A percentile compares a stretch with the other conserved stretches of the same genome.
Evolutionary conservation across 805 yeast species (phyloP).

Genomic region (Vanderwaltozyma verrucispora): DNA sequence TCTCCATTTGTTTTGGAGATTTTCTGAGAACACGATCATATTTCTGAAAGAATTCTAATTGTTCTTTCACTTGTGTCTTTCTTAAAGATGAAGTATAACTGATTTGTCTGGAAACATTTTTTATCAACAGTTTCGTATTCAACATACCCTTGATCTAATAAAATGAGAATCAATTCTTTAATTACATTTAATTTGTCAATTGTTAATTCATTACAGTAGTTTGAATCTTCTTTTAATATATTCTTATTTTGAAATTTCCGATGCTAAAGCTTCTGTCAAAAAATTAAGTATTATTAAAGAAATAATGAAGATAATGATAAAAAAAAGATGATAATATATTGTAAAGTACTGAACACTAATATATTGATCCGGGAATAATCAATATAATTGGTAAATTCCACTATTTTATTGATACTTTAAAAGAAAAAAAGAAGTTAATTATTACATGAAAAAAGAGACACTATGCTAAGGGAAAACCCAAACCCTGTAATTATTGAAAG

Average conservation of each 20-base stretch:
- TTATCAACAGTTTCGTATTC: background rate
- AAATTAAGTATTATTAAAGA: no score
- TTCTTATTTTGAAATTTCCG: background rate
- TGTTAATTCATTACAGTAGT: background rate
- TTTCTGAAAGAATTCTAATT: conserved; percentile 11
- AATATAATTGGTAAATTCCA: no score
- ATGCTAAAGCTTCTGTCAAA: no score
- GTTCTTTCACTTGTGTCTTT: conserved; percentile 7
- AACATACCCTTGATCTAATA: no score
- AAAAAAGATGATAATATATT: no score
- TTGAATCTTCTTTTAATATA: background rate
- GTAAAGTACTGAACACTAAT: no score
- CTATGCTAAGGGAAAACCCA: conserved; percentile 3
- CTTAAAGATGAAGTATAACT: background rate
- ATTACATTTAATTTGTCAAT: background rate
- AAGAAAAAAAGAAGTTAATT: no score
- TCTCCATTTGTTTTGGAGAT: conserved; percentile 14
- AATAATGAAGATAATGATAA: no score
- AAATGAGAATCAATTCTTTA: no score
- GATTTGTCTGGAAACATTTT: background rate
- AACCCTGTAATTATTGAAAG: conserved; percentile 14
- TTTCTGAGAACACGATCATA: conserved; percentile 8
- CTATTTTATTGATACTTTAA: no score
- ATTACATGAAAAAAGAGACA: background rate
- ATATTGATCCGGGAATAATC: no score